phyloP scores from a whole-genome alignment of 768 basidiomycete species.

The Dioszegia hungarica region DNA sequence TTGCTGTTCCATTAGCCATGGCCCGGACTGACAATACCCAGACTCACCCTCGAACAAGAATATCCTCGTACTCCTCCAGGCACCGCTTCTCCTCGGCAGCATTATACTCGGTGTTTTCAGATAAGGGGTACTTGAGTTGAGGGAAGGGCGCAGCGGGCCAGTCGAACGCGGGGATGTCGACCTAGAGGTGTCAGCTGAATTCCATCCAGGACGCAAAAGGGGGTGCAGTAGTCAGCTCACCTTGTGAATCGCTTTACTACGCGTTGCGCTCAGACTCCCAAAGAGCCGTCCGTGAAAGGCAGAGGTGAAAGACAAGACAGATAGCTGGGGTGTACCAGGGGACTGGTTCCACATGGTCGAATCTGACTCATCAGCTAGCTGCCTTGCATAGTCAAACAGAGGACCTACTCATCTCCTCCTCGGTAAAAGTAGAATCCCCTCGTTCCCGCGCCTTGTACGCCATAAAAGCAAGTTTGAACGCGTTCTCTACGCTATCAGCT shows the following conservation, averaged over 20 bases:
- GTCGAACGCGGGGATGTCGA: constrained; percentile 53
- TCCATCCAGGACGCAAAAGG: not conserved
- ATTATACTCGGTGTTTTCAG: constrained; percentile 48
- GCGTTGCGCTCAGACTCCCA: constrained; percentile 50
- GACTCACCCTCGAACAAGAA: constrained; percentile 36
- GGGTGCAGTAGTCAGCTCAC: not conserved
- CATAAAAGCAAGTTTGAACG: constrained; percentile 52
- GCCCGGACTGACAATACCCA: not conserved
- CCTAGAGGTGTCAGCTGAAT: constrained; percentile 9
- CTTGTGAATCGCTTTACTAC: constrained; percentile 53
- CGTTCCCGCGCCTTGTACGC: constrained; percentile 40
- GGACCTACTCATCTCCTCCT: constrained; percentile 13
- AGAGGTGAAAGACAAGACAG: constrained; percentile 49
- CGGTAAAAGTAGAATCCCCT: constrained; percentile 10
- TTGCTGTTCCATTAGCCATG: constrained; percentile 25
- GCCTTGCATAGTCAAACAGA: not conserved
- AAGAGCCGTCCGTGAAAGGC: constrained; percentile 53
- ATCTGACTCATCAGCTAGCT: constrained; percentile 14
- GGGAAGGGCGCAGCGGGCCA: constrained; percentile 52
- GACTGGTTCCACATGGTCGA: constrained; percentile 50
- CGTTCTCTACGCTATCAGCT: constrained; percentile 45
- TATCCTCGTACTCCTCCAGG: constrained; percentile 44
- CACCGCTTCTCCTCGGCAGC: constrained; percentile 46
- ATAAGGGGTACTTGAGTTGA: constrained; percentile 50
- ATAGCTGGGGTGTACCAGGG: constrained; percentile 50